phyloP scores from a whole-genome alignment of 2,329 filamentous ascomycete species.

The Colletotrichum lindemuthianum region DNA sequence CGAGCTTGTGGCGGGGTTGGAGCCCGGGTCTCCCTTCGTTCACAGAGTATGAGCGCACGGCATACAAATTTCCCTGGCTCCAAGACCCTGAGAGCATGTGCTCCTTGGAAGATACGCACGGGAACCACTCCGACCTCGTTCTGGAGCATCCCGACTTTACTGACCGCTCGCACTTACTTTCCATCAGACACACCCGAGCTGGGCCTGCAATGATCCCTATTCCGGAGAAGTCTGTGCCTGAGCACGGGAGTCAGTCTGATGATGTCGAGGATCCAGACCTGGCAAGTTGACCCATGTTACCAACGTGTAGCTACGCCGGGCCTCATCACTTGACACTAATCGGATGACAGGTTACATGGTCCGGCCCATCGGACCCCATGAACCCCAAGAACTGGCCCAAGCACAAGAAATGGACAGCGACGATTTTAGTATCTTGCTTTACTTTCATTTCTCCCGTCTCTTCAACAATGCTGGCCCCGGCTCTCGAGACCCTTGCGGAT shows the following conservation, averaged over 20 bases:
- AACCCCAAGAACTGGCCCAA: constrained; percentile 59
- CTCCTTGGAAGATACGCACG: neutral
- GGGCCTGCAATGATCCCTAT: neutral
- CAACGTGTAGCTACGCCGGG: no score
- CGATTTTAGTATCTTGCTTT: constrained; percentile 49
- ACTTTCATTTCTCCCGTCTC: constrained; percentile 68
- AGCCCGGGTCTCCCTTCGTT: constrained; percentile 39
- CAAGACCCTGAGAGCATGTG: neutral
- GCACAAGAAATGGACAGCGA: constrained; percentile 47
- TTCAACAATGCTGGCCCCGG: constrained; percentile 62
- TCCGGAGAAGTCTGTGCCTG: neutral
- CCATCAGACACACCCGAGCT: neutral
- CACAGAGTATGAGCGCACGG: constrained; percentile 43
- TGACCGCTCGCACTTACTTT: constrained; percentile 13
- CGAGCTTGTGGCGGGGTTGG: constrained; percentile 44
- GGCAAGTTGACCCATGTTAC: constrained; percentile 30
- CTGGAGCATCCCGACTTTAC: neutral
- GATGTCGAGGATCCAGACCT: constrained; percentile 38
- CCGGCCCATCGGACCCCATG: constrained; percentile 52
- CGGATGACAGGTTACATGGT: constrained; percentile 50
- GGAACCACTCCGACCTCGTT: neutral
- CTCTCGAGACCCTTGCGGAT: constrained; percentile 52
- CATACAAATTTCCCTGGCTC: constrained; percentile 45
- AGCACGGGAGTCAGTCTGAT: neutral
- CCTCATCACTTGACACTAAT: neutral